These are phyloP conservation scores for Neonothopanus nambi DNA, from an alignment of 1,284 basidiomycete species.

Conservation along the genomic window DNA sequence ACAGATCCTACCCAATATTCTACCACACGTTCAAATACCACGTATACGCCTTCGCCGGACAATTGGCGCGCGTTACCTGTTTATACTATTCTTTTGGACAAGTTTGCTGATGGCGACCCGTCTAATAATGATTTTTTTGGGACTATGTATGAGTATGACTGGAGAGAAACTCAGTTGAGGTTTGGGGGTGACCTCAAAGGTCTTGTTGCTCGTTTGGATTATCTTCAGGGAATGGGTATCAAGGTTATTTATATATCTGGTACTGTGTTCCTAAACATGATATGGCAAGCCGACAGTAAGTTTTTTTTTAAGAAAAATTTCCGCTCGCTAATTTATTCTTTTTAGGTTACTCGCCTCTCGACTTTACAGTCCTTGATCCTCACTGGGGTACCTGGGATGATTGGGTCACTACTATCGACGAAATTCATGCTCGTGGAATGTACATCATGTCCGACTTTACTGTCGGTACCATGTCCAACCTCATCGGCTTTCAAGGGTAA, in stretches of 20 bases:
- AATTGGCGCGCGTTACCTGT: slow-evolving; percentile 89
- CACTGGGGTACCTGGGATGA: slow-evolving; percentile 85
- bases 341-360: slow-evolving; percentile 85
- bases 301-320: slow-evolving; percentile 24
- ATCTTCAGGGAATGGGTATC: slow-evolving; percentile 86
- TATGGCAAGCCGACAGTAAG: slow-evolving; percentile 94
- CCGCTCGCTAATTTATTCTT: slow-evolving; percentile 6
- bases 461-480: slow-evolving; percentile 87
- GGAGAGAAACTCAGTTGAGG: slow-evolving; percentile 85
- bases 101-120: slow-evolving; percentile 90
- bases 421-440: slow-evolving; percentile 79
- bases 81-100: slow-evolving; percentile 87
- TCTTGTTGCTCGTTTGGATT: slow-evolving; percentile 74
- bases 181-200: slow-evolving; percentile 86
- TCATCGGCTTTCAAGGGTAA: slow-evolving; percentile 82
- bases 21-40: slow-evolving; percentile 58
- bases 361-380: slow-evolving; percentile 86
- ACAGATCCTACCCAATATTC: slow-evolving; percentile 69
- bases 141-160: slow-evolving; percentile 80
- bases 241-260: slow-evolving; percentile 85
- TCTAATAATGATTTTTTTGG: slow-evolving; percentile 87
- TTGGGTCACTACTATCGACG: slow-evolving; percentile 75
- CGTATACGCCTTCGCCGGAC: slow-evolving; percentile 76
- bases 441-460: slow-evolving; percentile 92
- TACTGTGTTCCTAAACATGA: slow-evolving; percentile 90